Evolutionary conservation across 805 yeast species (phyloP).

Genomic region (Ogataea polymorpha): DNA sequence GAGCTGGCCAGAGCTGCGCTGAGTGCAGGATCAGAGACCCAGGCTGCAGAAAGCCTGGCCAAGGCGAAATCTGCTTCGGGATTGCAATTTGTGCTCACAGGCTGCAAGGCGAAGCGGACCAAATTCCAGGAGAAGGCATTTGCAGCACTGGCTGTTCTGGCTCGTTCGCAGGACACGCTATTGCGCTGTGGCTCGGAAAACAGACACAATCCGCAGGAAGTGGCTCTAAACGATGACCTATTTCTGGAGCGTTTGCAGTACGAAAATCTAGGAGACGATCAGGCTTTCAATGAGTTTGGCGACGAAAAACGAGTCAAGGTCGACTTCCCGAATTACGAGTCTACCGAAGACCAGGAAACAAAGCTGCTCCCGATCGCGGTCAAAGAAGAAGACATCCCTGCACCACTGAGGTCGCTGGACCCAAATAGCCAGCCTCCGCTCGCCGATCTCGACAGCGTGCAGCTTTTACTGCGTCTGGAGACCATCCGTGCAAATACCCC

Average conservation of each 20-base stretch:
- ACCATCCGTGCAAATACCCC: slow-evolving; percentile 71
- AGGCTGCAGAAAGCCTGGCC: slow-evolving; percentile 51
- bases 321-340: slow-evolving; percentile 31
- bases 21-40: slow-evolving; percentile 61
- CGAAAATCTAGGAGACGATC: slow-evolving; percentile 55
- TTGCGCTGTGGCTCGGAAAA: slow-evolving; percentile 17
- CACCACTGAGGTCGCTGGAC: slow-evolving; percentile 50
- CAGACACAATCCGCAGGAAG: slow-evolving; percentile 47
- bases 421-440: slow-evolving; percentile 81
- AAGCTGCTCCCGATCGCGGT: slow-evolving; percentile 61
- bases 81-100: slow-evolving; percentile 68
- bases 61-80: slow-evolving; percentile 58
- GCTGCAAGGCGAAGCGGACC: slow-evolving; percentile 85
- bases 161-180: slow-evolving; percentile 44
- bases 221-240: slow-evolving; percentile 70
- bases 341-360: slow-evolving; percentile 21
- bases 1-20: slow-evolving; percentile 67
- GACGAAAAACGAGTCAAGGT: slow-evolving; percentile 41
- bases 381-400: slow-evolving; percentile 62
- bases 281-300: slow-evolving; percentile 33
- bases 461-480: slow-evolving; percentile 64
- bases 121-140: slow-evolving; percentile 72
- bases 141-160: slow-evolving; percentile 73
- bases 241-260: slow-evolving; percentile 72
- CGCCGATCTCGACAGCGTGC: slow-evolving; percentile 67